Base-by-base conservation (phyloP, 2,329 filamentous ascomycete genomes). In the Macroventuria anomochaeta region DNA sequence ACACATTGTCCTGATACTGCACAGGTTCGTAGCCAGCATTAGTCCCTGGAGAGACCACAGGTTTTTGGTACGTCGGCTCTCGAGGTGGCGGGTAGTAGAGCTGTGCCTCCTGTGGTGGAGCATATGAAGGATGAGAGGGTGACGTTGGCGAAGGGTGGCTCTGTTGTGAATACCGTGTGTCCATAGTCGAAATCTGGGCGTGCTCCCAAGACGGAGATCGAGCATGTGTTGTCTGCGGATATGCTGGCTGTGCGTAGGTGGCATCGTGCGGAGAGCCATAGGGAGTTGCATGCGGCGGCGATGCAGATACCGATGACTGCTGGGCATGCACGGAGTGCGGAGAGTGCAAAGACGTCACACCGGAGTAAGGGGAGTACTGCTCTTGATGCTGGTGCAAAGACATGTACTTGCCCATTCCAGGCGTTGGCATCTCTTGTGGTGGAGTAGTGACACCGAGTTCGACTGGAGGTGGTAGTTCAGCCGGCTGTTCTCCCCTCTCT, bases 391-490 rank as follows among this genome's bases (percentile, higher is more conserved):
- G 60, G 33, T 65, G 64, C 46, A 69, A 57, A 46, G 58, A 59
- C 43, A 70, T 61, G 31, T 73, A 69, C 46, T 74, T 74, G 31
- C 47, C 53, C 7, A 60, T 46, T 11, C 49, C 57, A 28, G 64
- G 57, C 11, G 63, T 58, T 13, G 63, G 49, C 64, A 74, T 62
- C 38, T 73, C 71, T n/a, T 69, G 63, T 34, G 65, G 56, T 12
- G 67, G 57, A 2, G 59, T 53, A 7, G 70, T 69, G 15, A 66
- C 64, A 11, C 65, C 64, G n/a, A 74, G 57, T 42, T 75, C 72
- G 36, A 61, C 62, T 18, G 70, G 69, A 20, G 70, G 63, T 36
- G 65, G 57, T 13, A 62, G 39, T 42, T 57, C 43, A 8, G 49
- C n/a, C n/a, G 41, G 28, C 20, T 47, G 33, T 40, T 25, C 33